phyloP scores from a whole-genome alignment of 345 rosid genomes.

The Dipteronia dyeriana region DNA sequence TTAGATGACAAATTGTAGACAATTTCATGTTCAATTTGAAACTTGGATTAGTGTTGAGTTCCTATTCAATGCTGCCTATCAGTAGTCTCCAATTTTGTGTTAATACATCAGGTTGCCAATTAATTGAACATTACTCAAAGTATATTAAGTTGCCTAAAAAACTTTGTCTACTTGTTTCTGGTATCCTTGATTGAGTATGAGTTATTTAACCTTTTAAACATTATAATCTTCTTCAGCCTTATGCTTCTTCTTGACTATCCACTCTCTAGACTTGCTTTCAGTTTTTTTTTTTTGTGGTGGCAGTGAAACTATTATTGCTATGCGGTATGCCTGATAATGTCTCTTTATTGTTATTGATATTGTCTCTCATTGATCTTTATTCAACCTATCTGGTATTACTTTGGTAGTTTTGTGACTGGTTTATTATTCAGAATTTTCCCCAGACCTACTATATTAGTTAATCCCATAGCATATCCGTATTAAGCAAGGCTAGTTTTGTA shows the following conservation, averaged over 20 bases:
- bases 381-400: not conserved
- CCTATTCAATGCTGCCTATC: not conserved
- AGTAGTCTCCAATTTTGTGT: not conserved
- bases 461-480: not conserved
- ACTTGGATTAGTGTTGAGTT: not conserved
- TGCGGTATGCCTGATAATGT: not conserved
- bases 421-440: not conserved
- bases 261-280: not conserved
- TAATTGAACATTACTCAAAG: not conserved
- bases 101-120: not conserved
- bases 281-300: not conserved
- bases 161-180: not conserved
- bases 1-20: not conserved
- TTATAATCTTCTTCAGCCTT: not conserved
- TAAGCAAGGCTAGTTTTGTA: conserved; percentile 1
- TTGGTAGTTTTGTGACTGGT: not conserved
- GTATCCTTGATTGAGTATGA: not conserved
- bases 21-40: not conserved
- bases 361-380: conserved; percentile 6
- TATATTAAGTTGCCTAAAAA: not conserved
- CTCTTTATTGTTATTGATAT: not conserved
- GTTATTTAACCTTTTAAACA: not conserved
- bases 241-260: not conserved
- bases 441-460: not conserved
- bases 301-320: not conserved